These are phyloP conservation scores for Fonsecaea pugnacius DNA, from an alignment of 2,329 filamentous ascomycete species.

Conservation along the genomic window DNA sequence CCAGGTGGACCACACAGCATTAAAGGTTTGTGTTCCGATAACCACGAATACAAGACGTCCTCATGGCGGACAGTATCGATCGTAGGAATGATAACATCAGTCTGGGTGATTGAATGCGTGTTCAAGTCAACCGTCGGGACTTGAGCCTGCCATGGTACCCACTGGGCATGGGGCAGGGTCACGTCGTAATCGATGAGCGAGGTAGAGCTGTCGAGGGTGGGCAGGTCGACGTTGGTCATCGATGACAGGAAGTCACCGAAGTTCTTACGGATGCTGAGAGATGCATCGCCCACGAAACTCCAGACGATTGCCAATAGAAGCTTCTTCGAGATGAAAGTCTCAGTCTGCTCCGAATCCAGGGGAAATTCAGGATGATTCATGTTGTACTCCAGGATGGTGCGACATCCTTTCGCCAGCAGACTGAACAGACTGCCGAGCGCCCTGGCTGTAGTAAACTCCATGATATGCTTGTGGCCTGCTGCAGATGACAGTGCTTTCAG, in stretches of 20 bases:
- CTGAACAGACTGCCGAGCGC: slow-evolving; percentile 94
- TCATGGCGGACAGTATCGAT: slow-evolving; percentile 97
- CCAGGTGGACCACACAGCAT: slow-evolving; percentile 95
- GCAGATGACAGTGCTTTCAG: slow-evolving; percentile 76
- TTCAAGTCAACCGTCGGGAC: slow-evolving; percentile 96
- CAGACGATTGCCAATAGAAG: slow-evolving; percentile 89
- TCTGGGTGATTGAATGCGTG: slow-evolving; percentile 96
- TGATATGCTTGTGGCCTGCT: slow-evolving; percentile 85
- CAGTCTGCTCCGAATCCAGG: slow-evolving; percentile 84
- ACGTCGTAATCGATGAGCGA: slow-evolving; percentile 97
- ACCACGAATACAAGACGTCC: slow-evolving; percentile 98
- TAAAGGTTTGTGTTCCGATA: slow-evolving; percentile 96
- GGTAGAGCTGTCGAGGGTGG: slow-evolving; percentile 73
- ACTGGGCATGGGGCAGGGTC: slow-evolving; percentile 81
- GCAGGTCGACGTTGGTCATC: slow-evolving; percentile 83
- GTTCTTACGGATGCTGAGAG: slow-evolving; percentile 79
- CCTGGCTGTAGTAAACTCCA: slow-evolving; percentile 93
- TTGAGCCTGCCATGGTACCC: slow-evolving; percentile 91
- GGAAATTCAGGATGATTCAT: slow-evolving; percentile 92
- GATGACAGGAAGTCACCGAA: slow-evolving; percentile 86
- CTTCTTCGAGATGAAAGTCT: slow-evolving; percentile 90
- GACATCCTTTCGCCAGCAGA: slow-evolving; percentile 88
- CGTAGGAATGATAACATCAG: slow-evolving; percentile 97
- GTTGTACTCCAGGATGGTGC: slow-evolving; percentile 95
- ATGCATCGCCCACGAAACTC: slow-evolving; percentile 95